Evolutionary conservation across 768 basidiomycete species (phyloP).

Genomic region (Mycena epipterygia): DNA sequence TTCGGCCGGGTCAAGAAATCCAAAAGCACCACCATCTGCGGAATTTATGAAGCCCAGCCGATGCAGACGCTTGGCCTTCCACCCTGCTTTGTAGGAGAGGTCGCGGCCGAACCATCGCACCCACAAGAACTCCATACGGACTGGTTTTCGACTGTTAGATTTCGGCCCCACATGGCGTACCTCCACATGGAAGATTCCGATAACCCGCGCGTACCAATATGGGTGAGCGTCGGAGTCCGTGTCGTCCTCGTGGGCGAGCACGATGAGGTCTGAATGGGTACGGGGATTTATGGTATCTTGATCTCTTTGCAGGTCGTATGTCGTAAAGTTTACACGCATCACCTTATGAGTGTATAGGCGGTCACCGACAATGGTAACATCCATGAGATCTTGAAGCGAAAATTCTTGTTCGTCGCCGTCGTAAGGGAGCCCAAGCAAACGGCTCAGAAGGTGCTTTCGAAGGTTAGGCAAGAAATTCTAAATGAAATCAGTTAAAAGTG

Average conservation of each 20-base stretch:
- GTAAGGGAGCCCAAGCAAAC: background rate
- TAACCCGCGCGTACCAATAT: conserved; percentile 47
- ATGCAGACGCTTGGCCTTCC: conserved; percentile 24
- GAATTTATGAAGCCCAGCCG: conserved; percentile 43
- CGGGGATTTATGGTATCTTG: conserved; percentile 47
- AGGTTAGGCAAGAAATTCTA: background rate
- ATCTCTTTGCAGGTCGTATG: conserved; percentile 47
- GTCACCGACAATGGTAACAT: conserved; percentile 39
- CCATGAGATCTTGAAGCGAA: conserved; percentile 19
- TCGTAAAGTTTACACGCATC: conserved; percentile 51
- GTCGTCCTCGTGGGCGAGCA: conserved; percentile 39
- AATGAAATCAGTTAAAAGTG: background rate
- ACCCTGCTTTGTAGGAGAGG: conserved; percentile 21
- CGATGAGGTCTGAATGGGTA: conserved; percentile 50
- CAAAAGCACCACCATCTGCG: conserved; percentile 44
- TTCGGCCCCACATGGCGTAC: conserved; percentile 27
- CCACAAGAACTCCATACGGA: conserved; percentile 43
- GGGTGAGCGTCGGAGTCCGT: conserved; percentile 34
- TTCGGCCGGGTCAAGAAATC: conserved; percentile 49
- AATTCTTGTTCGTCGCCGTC: conserved; percentile 38
- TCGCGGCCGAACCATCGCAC: conserved; percentile 43
- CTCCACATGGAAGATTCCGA: conserved; percentile 48
- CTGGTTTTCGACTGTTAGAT: background rate
- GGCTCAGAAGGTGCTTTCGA: conserved; percentile 1
- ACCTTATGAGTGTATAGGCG: conserved; percentile 40